These are phyloP conservation scores for Pseudonitzschia multiseries DNA, from an alignment of 108 stramenopile species.

Conservation along the genomic window DNA sequence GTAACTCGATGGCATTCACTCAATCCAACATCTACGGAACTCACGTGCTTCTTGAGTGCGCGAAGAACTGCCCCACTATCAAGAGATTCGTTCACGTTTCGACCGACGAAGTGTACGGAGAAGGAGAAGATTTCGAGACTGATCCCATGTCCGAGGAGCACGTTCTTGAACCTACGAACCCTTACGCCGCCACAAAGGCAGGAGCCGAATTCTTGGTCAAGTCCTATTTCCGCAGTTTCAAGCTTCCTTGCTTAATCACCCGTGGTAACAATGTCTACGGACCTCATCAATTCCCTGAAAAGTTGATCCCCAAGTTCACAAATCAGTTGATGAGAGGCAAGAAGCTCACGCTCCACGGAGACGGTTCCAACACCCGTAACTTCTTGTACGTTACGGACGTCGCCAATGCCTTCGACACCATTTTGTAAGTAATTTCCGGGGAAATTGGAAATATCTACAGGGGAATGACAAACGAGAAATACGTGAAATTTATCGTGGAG, in stretches of 20 bases:
- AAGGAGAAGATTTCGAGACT: constrained; percentile 90
- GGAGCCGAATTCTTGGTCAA: constrained; percentile 98
- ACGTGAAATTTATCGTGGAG: no score
- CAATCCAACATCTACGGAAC: constrained; percentile 98
- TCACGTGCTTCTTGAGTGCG: constrained; percentile 96
- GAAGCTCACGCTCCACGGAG: constrained; percentile 95
- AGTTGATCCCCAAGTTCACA: constrained; percentile 99
- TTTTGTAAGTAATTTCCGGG: constrained; percentile 44
- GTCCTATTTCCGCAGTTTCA: constrained; percentile 90
- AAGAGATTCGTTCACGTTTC: constrained; percentile 95
- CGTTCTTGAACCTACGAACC: constrained; percentile 97
- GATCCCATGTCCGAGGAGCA: constrained; percentile 97
- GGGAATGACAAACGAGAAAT: no score
- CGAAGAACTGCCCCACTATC: constrained; percentile 82
- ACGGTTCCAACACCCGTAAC: constrained; percentile 95
- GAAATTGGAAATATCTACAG: neutral
- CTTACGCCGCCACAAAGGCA: constrained; percentile 99
- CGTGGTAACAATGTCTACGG: constrained; percentile 99
- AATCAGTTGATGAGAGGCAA: constrained; percentile 91
- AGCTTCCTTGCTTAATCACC: constrained; percentile 93
- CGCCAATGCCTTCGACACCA: constrained; percentile 93
- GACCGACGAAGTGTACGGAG: constrained; percentile 99
- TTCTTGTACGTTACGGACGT: constrained; percentile 97
- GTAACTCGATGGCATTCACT: constrained; percentile 99
- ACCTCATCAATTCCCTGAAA: constrained; percentile 99